Evolutionary conservation across 1,284 basidiomycete species (phyloP).

Genomic region (Phellinidium pouzarii): DNA sequence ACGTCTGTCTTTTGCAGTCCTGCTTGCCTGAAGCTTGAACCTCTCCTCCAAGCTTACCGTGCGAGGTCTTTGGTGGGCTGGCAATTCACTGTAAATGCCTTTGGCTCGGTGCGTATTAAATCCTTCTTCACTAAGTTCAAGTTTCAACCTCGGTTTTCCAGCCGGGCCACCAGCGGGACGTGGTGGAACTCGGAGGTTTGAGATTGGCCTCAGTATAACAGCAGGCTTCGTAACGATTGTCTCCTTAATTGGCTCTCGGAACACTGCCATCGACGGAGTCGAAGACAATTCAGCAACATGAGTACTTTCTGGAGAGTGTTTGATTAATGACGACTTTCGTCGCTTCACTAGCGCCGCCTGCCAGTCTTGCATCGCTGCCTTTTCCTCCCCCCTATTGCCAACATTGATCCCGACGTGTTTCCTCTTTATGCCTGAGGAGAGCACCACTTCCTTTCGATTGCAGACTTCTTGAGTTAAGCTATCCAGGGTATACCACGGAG

Average conservation of each 20-base stretch:
- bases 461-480: background rate
- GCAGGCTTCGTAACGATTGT: background rate
- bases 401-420: background rate
- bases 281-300: background rate
- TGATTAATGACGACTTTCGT: background rate
- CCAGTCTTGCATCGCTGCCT: constrained; percentile 1
- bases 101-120: no score
- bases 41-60: background rate
- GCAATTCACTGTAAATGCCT: no score
- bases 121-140: background rate
- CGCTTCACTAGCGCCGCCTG: constrained; percentile 2
- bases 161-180: background rate
- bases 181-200: background rate
- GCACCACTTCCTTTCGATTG: background rate
- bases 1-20: no score
- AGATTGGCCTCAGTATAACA: background rate
- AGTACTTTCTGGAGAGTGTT: background rate
- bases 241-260: background rate
- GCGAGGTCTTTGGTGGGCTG: background rate
- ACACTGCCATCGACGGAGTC: background rate
- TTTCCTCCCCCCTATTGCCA: background rate
- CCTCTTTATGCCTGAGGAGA: background rate
- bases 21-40: background rate
- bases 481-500: constrained; percentile 6
- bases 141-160: constrained; percentile 3